Conservation (phyloP, 139 green algal genomes). For the Chlorella sp. region DNA sequence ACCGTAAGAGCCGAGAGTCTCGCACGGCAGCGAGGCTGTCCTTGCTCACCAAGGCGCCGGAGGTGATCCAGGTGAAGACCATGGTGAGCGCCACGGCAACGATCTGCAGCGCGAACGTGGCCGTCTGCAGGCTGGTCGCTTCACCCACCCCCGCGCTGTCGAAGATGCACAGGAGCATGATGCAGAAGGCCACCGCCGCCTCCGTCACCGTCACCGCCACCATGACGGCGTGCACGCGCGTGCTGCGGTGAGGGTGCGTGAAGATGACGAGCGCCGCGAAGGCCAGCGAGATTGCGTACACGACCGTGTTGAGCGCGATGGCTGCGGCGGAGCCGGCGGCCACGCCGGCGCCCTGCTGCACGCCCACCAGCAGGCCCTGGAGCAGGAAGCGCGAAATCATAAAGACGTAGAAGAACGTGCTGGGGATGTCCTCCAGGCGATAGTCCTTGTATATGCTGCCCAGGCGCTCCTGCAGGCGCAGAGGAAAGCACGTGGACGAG, state of each 20-base stretch:
- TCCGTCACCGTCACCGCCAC: not conserved
- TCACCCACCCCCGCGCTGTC: too few species aligned
- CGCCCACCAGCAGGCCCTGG: not conserved
- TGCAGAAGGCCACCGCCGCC: not conserved
- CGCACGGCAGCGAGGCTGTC: too few species aligned
- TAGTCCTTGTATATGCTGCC: not conserved
- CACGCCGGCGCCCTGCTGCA: not conserved
- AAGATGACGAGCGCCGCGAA: not conserved
- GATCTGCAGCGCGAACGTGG: not conserved
- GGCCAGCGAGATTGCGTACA: not conserved
- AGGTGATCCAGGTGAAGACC: not conserved
- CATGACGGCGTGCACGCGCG: not conserved
- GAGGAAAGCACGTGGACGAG: too few species aligned
- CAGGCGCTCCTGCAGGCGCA: not conserved
- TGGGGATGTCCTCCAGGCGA: not conserved
- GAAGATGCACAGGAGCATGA: not conserved
- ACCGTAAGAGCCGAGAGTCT: too few species aligned
- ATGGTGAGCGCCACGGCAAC: not conserved
- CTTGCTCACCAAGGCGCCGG: not conserved
- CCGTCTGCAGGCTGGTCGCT: too few species aligned
- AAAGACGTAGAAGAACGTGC: not conserved
- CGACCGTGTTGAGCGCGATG: not conserved
- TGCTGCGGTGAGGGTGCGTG: not conserved
- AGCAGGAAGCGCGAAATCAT: not conserved
- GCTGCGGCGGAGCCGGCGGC: not conserved